Percentiles rank a stretch among this genome's conserved stretches.
Evolutionary conservation across 192 early-diverging fungal species (phyloP).

Genomic region (Backusella westeae): DNA sequence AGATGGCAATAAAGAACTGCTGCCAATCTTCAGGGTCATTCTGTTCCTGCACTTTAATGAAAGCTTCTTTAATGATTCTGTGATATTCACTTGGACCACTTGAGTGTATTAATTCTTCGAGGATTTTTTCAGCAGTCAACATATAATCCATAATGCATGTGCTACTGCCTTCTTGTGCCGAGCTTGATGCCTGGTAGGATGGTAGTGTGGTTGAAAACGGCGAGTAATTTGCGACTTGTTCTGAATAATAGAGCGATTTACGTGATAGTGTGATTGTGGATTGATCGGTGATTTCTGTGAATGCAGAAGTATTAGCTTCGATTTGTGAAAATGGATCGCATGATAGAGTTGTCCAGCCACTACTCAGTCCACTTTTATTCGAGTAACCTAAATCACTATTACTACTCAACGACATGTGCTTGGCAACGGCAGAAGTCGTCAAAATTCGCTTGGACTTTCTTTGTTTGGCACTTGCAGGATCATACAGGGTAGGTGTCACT

Average conservation of each 20-base stretch:
- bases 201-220: not conserved
- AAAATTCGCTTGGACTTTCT: not conserved
- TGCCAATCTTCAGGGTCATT: conserved; percentile 17
- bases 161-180: not conserved
- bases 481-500: not conserved
- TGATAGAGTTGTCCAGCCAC: conserved; percentile 14
- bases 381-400: not conserved
- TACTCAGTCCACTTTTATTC: not conserved
- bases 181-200: not conserved
- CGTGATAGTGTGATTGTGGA: conserved; percentile 9
- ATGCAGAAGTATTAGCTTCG: conserved; percentile 9
- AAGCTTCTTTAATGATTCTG: not conserved
- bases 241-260: not conserved
- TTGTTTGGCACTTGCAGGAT: not conserved
- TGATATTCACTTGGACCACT: not conserved
- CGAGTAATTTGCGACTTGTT: not conserved
- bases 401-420: not conserved
- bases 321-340: conserved; percentile 18
- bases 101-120: not conserved
- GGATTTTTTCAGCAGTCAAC: not conserved
- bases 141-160: not conserved
- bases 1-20: conserved; percentile 16
- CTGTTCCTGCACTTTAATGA: conserved; percentile 18
- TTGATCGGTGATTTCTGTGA: conserved; percentile 13
- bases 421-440: not conserved